Evolutionary conservation across 2,329 filamentous ascomycete genomes (phyloP).

Genomic region (Botrytis fabae): DNA sequence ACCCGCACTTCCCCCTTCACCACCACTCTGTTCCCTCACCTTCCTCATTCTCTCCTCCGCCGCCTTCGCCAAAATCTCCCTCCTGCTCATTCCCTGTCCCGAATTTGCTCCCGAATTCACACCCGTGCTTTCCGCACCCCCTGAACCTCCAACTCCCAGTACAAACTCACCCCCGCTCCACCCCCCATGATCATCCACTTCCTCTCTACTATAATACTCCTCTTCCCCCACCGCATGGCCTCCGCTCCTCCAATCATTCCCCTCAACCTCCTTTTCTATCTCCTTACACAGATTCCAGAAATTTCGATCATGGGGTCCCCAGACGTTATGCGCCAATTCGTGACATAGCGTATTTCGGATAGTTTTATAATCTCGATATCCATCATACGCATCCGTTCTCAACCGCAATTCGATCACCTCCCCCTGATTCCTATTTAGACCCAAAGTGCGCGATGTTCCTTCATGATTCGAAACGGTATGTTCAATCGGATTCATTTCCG

Average conservation of each 20-base stretch:
- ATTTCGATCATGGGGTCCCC: conserved; percentile 75
- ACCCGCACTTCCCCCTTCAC: background rate
- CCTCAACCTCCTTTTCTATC: conserved; percentile 84
- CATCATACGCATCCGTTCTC: conserved; percentile 91
- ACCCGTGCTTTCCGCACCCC: conserved; percentile 43
- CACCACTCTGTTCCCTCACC: conserved; percentile 33
- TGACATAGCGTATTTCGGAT: conserved; percentile 93
- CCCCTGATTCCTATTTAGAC: conserved; percentile 82
- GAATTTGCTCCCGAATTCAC: conserved; percentile 23
- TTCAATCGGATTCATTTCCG: conserved; percentile 89
- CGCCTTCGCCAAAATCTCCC: conserved; percentile 73
- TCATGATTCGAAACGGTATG: conserved; percentile 74
- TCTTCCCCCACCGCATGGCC: conserved; percentile 63
- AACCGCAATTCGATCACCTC: conserved; percentile 88
- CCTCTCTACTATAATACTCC: conserved; percentile 54
- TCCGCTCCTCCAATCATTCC: conserved; percentile 73
- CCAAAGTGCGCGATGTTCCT: conserved; percentile 72
- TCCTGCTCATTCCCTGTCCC: conserved; percentile 56
- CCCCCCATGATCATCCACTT: conserved; percentile 67
- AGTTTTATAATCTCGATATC: conserved; percentile 88
- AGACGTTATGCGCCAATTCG: conserved; percentile 91
- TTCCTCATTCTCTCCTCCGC: conserved; percentile 58
- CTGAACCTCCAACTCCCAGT: conserved; percentile 56
- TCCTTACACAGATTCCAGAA: conserved; percentile 89
- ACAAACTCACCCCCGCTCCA: conserved; percentile 81